phyloP scores from a whole-genome alignment of 2,329 filamentous ascomycete species.

The Penicillium frequentans region DNA sequence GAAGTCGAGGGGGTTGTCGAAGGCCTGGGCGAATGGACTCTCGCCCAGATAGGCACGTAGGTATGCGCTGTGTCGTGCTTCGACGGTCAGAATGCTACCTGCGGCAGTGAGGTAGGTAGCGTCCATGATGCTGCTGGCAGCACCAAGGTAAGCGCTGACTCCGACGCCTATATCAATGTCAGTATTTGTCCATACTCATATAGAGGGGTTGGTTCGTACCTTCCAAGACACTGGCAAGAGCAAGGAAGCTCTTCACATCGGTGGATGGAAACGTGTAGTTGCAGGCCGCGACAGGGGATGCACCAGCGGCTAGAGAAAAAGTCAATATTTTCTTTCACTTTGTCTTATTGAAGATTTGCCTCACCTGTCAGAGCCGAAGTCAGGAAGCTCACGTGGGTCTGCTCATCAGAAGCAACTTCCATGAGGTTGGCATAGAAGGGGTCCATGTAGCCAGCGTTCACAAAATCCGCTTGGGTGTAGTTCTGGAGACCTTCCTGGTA shows the following conservation, averaged over 20 bases:
- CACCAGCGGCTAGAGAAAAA: slow-evolving; percentile 43
- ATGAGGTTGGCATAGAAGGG: slow-evolving; percentile 60
- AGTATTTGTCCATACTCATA: background rate
- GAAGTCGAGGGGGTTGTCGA: slow-evolving; percentile 59
- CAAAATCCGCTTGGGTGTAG: slow-evolving; percentile 56
- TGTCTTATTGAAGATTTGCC: background rate
- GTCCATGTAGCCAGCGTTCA: slow-evolving; percentile 51
- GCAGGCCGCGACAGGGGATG: slow-evolving; percentile 54
- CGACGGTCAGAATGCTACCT: slow-evolving; percentile 63
- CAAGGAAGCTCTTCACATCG: slow-evolving; percentile 52
- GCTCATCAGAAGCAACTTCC: slow-evolving; percentile 58
- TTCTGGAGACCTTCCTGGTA: slow-evolving; percentile 61
- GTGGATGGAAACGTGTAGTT: slow-evolving; percentile 57
- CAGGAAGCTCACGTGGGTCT: slow-evolving; percentile 59
- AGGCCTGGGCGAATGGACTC: slow-evolving; percentile 58
- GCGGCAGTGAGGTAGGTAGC: slow-evolving; percentile 61
- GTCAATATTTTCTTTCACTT: background rate
- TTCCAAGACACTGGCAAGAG: slow-evolving; percentile 56
- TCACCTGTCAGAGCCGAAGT: slow-evolving; percentile 39
- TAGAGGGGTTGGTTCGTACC: slow-evolving; percentile 22
- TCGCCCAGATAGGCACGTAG: slow-evolving; percentile 53
- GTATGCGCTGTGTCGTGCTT: slow-evolving; percentile 65
- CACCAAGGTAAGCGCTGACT: slow-evolving; percentile 62
- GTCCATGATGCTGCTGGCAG: slow-evolving; percentile 58
- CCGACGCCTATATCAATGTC: slow-evolving; percentile 41